Evolutionary conservation across 1,284 basidiomycete species (phyloP).

Genomic region (Malassezia psittaci): DNA sequence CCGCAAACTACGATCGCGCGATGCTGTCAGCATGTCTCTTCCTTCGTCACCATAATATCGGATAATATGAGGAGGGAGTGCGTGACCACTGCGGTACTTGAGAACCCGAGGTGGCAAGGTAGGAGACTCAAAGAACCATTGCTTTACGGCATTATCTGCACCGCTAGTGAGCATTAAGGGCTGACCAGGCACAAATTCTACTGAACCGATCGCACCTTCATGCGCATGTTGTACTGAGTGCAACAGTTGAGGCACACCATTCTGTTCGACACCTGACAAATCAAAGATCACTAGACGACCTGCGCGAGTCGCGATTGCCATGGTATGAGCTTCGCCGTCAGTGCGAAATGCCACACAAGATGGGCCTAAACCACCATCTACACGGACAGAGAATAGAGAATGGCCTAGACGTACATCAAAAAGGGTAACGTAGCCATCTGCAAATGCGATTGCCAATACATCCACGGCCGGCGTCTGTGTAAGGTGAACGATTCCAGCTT

Average conservation of each 20-base stretch:
- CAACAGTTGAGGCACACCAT: slow-evolving; percentile 21
- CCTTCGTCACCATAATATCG: slow-evolving; percentile 93
- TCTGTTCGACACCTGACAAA: slow-evolving; percentile 23
- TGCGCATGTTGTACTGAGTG: slow-evolving; percentile 45
- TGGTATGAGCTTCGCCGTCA: slow-evolving; percentile 55
- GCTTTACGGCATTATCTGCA: slow-evolving; percentile 50
- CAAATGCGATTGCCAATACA: slow-evolving; percentile 79
- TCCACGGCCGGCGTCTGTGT: slow-evolving; percentile 91
- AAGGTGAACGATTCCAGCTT: slow-evolving; percentile 50
- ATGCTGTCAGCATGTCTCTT: slow-evolving; percentile 64
- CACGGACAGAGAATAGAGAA: slow-evolving; percentile 63
- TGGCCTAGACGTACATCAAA: slow-evolving; percentile 85
- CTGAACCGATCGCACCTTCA: slow-evolving; percentile 29
- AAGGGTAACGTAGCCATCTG: slow-evolving; percentile 74
- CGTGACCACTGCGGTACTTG: slow-evolving; percentile 85
- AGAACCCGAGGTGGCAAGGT: slow-evolving; percentile 60
- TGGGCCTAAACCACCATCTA: slow-evolving; percentile 52
- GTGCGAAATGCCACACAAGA: slow-evolving; percentile 74
- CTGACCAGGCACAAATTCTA: slow-evolving; percentile 37
- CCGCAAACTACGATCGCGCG: slow-evolving; percentile 67
- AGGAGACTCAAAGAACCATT: slow-evolving; percentile 90
- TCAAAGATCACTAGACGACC: slow-evolving; percentile 43
- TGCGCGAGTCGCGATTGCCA: slow-evolving; percentile 37
- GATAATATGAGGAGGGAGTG: slow-evolving; percentile 78
- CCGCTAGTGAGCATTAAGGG: slow-evolving; percentile 33